Evolutionary conservation across 2,329 filamentous ascomycete species (phyloP), one percentile per base, ranked within the genome.

Genomic region (Aurifilum marmelostoma): DNA sequence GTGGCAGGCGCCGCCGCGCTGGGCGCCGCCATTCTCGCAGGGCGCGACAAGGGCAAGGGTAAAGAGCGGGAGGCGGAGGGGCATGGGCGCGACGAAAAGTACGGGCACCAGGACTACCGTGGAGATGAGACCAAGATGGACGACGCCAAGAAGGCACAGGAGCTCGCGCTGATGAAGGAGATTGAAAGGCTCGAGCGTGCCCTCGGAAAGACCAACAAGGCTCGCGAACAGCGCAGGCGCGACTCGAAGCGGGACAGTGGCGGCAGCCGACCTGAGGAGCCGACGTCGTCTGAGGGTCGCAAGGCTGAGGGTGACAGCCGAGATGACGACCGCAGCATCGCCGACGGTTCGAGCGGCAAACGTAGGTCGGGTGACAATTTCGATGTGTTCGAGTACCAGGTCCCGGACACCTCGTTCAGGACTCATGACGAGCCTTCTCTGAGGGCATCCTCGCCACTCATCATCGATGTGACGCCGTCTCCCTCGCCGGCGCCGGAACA

Each of bases 311-410:
- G 63, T 39, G 27, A 63, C 27, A 69, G 74, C 74, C 72, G 74
- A 77, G 74, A 75, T 72, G 76, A 65, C 65, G 66, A 79, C 73
- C 72, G 78, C 73, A 69, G 73, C 69, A 54, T 75, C n/a, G n/a
- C n/a, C 65, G 73, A 74, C 72, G 69, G 72, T 66, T 70, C 74
- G 63, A 71, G 54, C 29, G 69, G 54, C 29, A 70, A 75, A 68
- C 73, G 75, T 65, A 69, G 70, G 32, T 73, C 75, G 69, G 74
- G 73, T 69, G 73, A 75, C n/a, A 74, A 76, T 63, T 76, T 86
- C 74, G 84, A 90, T 76, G 86, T 87, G 24, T 89, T 89, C 75
- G 82, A 88, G 75, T 89, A 81, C 74, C 87, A 86, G 76, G 84
- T 89, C 70, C 72, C 81, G 56, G 80, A 85, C 70, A 82, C 85